Conservation (phyloP, 176 grass and related monocot species). For the Oryza brachyantha region DNA sequence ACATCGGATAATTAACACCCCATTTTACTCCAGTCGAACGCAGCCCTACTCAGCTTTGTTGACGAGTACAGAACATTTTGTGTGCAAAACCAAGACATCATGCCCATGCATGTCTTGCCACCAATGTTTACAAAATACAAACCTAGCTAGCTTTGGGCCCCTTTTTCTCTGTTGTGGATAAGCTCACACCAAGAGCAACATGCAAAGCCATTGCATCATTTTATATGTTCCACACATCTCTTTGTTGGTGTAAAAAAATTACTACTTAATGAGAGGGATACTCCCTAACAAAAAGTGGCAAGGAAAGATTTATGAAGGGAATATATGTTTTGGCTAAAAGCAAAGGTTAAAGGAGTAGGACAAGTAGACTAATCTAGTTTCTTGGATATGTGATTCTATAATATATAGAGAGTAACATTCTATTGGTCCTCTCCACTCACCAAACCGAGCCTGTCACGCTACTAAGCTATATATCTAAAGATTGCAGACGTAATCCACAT, state of each 20-base stretch:
- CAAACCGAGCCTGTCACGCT: constrained; percentile 10
- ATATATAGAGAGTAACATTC: background rate
- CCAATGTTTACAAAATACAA: constrained; percentile 16
- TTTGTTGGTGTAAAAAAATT: background rate
- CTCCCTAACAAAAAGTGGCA: constrained; percentile 25
- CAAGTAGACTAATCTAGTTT: constrained; percentile 19
- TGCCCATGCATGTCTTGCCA: constrained; percentile 1
- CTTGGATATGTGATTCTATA: constrained; percentile 33
- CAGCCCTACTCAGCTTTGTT: background rate
- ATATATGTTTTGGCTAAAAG: constrained; percentile 47
- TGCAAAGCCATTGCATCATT: background rate
- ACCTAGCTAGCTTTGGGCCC: background rate
- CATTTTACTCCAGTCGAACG: background rate
- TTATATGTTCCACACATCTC: background rate
- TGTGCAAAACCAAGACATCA: constrained; percentile 24
- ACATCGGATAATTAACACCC: too few relatives aligned
- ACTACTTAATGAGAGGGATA: constrained; percentile 31
- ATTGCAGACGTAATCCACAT: constrained; percentile 41
- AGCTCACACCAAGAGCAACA: constrained; percentile 11
- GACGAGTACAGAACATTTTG: constrained; percentile 8
- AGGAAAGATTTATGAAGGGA: constrained; percentile 27
- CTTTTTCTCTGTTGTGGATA: constrained; percentile 17
- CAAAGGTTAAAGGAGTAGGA: constrained; percentile 16
- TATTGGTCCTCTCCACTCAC: constrained; percentile 23
- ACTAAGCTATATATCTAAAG: constrained; percentile 38